Base-by-base conservation (phyloP, 768 basidiomycete species). In the Termitomyces sp. region DNA sequence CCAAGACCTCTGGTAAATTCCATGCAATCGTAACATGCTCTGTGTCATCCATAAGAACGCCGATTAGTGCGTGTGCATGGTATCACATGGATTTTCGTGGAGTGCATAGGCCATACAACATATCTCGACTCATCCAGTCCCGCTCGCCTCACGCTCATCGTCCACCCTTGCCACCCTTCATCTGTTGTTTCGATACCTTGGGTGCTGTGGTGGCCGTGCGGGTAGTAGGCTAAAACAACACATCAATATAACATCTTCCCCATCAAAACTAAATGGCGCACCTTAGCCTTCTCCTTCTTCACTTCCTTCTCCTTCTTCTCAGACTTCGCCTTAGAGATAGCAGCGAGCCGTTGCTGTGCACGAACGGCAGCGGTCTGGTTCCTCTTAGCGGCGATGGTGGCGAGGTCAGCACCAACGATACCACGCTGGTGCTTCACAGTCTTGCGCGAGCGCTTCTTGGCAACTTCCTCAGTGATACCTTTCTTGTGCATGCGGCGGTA, bases 401-500 rank as follows among this genome's bases (percentile, higher is more conserved):
- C 85, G 63, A 98, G 86, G 76, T 98, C 95, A 66, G 94, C 94
- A 77, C 97, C 97, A 71, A 95, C 94, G 76, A 98, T 94, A 65
- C 97, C 97, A 73, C 97, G 94, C 81, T 96, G 89, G 82, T 94
- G 89, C 84, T 98, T 99, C 73, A 98, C 94, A 66, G 93, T 94
- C 78, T 90, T 89, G 78, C 96, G 92, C 55, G 92, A 91, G 66
- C 96, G 91, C 83, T 97, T 98, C 94, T 98, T 99, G 71, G 95
- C 94, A 57, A 96, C 91, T 79, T 28, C 28, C 28, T 28, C 28
- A 28, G 28, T 28, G 4, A 28, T 28, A 76, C 97, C 97, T 89
- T 99, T 99, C 88, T 96, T 97, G 88, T 98, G 97, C 90, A 97
- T 93, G 70, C 95, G 91, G 67, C 93, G 91, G 85, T 91, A 96